Percentiles rank a stretch among this genome's conserved stretches.
Evolutionary conservation across 2,329 filamentous ascomycete species (phyloP).

Genomic region (Colletotrichum tropicicola): DNA sequence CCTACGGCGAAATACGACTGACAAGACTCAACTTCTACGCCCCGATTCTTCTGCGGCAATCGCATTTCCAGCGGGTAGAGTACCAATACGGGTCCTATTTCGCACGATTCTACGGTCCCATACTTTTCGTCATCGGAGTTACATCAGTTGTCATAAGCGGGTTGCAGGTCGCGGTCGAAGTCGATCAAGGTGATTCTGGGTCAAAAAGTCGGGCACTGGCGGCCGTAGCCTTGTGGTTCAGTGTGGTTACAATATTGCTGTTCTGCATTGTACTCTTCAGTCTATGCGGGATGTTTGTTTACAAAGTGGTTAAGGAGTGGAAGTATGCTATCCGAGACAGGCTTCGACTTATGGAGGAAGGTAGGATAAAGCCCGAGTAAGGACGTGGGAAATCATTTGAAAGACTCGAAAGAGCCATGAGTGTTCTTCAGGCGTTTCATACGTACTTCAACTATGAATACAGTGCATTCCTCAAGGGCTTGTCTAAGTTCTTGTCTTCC

Average conservation of each 20-base stretch:
- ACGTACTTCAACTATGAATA: too few relatives aligned
- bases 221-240: background rate
- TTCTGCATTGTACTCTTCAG: background rate
- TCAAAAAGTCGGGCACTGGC: background rate
- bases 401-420: too few relatives aligned
- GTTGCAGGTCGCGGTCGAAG: background rate
- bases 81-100: slow-evolving; percentile 36
- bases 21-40: slow-evolving; percentile 34
- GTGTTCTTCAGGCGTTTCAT: too few relatives aligned
- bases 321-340: background rate
- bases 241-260: background rate
- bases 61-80: slow-evolving; percentile 34
- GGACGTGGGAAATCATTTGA: background rate
- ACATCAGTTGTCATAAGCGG: slow-evolving; percentile 34
- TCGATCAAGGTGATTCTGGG: background rate
- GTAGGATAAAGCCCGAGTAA: background rate
- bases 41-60: slow-evolving; percentile 31
- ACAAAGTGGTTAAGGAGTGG: background rate
- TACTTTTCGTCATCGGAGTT: slow-evolving; percentile 36
- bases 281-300: background rate
- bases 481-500: too few relatives aligned
- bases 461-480: too few relatives aligned
- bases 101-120: slow-evolving; percentile 33
- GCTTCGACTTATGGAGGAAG: background rate
- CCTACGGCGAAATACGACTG: slow-evolving; percentile 21